phyloP scores from a whole-genome alignment of 2,329 filamentous ascomycete species.

The Penicillium sp. region DNA sequence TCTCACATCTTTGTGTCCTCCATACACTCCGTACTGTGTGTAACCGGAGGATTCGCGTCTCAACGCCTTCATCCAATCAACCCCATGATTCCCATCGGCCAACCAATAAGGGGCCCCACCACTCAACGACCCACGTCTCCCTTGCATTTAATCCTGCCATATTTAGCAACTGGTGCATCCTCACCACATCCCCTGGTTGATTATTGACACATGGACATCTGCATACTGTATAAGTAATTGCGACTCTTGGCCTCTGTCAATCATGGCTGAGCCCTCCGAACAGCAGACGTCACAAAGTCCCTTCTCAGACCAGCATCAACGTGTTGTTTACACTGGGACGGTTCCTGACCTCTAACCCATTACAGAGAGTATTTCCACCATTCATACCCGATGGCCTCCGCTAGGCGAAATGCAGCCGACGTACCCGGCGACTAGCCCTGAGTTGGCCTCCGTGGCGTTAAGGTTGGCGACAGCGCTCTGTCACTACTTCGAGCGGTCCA shows the following conservation, averaged over 20 bases:
- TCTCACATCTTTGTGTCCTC: background rate
- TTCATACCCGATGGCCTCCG: background rate
- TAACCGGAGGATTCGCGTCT: conserved; percentile 6
- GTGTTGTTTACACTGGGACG: background rate
- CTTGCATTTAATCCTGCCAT: conserved; percentile 7
- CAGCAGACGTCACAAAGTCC: background rate
- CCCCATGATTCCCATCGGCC: background rate
- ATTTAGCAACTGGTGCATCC: conserved; percentile 13
- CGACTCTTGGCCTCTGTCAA: conserved; percentile 1
- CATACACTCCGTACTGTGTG: background rate
- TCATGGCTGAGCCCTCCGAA: background rate
- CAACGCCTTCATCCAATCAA: background rate
- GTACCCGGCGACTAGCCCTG: conserved; percentile 9
- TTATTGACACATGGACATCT: background rate
- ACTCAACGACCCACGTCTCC: background rate
- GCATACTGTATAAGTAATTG: background rate
- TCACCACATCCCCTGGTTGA: background rate
- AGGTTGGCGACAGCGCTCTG: conserved; percentile 2
- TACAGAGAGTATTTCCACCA: background rate
- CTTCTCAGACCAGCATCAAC: background rate
- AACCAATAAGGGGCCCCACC: background rate
- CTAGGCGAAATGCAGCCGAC: conserved; percentile 13
- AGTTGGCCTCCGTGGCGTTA: conserved; percentile 9
- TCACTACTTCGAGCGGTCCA: background rate
- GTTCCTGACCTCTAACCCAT: background rate